Conservation (phyloP, 805 yeast species). For the Candida ficus region DNA sequence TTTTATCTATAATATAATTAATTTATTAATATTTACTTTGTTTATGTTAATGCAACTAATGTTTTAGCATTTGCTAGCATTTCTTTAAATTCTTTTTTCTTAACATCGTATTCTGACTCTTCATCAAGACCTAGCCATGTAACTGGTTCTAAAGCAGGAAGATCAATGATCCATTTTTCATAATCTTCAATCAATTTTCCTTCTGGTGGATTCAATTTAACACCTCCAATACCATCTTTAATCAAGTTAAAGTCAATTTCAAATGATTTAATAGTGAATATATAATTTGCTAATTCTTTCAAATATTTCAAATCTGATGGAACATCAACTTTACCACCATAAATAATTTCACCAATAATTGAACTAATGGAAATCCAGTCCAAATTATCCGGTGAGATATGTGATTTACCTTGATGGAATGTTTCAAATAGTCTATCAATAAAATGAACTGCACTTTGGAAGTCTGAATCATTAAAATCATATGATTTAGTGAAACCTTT, state of each 20-base stretch:
- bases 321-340: slow-evolving; percentile 58
- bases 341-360: slow-evolving; percentile 49
- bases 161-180: slow-evolving; percentile 41
- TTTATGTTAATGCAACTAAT: not conserved
- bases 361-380: slow-evolving; percentile 51
- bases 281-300: slow-evolving; percentile 26
- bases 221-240: slow-evolving; percentile 19
- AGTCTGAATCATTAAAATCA: slow-evolving; percentile 74
- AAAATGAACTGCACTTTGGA: slow-evolving; percentile 41
- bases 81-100: slow-evolving; percentile 10
- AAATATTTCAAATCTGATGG: slow-evolving; percentile 36
- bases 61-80: not conserved
- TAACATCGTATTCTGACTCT: slow-evolving; percentile 34
- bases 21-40: too few relatives aligned
- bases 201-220: slow-evolving; percentile 39
- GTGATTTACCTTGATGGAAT: slow-evolving; percentile 21
- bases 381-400: slow-evolving; percentile 38
- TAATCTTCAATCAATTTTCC: slow-evolving; percentile 32
- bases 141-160: slow-evolving; percentile 52
- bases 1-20: too few relatives aligned
- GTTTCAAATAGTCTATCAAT: slow-evolving; percentile 38
- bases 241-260: slow-evolving; percentile 39
- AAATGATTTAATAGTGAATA: slow-evolving; percentile 39
- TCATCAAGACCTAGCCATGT: slow-evolving; percentile 48
- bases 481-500: slow-evolving; percentile 55